These are phyloP conservation scores for Globisporangium alternatum DNA, from an alignment of 352 stramenopile genomes.

Conservation along the genomic window DNA sequence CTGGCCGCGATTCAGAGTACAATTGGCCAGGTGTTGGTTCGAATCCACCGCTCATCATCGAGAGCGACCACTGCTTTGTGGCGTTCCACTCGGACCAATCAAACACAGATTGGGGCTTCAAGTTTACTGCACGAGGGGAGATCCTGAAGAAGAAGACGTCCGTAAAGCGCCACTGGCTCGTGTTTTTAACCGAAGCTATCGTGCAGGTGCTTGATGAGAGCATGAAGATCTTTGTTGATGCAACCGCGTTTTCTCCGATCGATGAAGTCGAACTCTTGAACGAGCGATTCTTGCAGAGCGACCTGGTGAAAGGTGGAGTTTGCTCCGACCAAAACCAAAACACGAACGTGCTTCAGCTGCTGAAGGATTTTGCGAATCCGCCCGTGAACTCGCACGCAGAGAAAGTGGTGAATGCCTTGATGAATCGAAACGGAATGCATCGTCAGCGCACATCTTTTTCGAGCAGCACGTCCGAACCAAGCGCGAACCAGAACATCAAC, in stretches of 20 bases:
- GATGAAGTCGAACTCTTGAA: slow-evolving; percentile 48
- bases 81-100: slow-evolving; percentile 83
- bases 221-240: slow-evolving; percentile 48
- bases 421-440: slow-evolving; percentile 24
- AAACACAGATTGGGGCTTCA: slow-evolving; percentile 83
- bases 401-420: slow-evolving; percentile 40
- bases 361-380: slow-evolving; percentile 56
- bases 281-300: slow-evolving; percentile 54
- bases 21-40: slow-evolving; percentile 79
- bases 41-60: slow-evolving; percentile 68
- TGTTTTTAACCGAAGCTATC: slow-evolving; percentile 43
- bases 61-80: slow-evolving; percentile 77
- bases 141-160: slow-evolving; percentile 58
- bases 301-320: slow-evolving; percentile 66
- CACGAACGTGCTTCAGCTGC: slow-evolving; percentile 47
- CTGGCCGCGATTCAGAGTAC: slow-evolving; percentile 59
- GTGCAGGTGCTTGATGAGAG: slow-evolving; percentile 52
- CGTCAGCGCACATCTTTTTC: slow-evolving; percentile 33
- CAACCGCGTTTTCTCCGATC: slow-evolving; percentile 42
- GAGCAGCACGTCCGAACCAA: slow-evolving; percentile 30
- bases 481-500: slow-evolving; percentile 40
- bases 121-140: slow-evolving; percentile 68
- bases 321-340: slow-evolving; percentile 45
- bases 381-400: slow-evolving; percentile 38
- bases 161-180: slow-evolving; percentile 62